Percentiles rank a stretch among this genome's conserved stretches.
Conservation (phyloP, 495 filamentous ascomycete species). For the Neurospora pannonica region DNA sequence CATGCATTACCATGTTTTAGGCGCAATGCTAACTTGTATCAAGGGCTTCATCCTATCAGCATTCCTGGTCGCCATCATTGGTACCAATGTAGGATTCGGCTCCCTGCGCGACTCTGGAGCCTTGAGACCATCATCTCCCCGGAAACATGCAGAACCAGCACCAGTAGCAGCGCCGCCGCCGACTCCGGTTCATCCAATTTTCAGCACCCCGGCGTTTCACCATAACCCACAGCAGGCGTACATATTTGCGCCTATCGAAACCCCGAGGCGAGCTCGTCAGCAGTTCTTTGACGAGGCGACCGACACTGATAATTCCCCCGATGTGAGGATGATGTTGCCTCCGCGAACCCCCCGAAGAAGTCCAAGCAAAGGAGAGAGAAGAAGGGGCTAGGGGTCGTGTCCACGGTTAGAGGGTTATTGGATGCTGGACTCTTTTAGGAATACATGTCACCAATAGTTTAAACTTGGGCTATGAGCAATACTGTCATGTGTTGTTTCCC, state of each 20-base stretch:
- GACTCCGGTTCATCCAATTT: constrained; percentile 19
- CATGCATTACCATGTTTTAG: not conserved
- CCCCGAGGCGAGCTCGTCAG: constrained; percentile 29
- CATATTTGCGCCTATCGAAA: constrained; percentile 35
- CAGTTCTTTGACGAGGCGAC: constrained; percentile 27
- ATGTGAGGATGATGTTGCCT: constrained; percentile 24
- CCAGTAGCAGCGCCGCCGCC: constrained; percentile 8
- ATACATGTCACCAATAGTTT: not conserved
- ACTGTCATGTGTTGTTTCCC: not conserved
- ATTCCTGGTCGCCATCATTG: constrained; percentile 45
- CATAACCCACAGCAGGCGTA: constrained; percentile 29
- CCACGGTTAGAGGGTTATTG: constrained; percentile 29
- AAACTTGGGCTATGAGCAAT: not conserved
- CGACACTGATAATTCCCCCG: constrained; percentile 32
- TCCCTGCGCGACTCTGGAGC: constrained; percentile 17
- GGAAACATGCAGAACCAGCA: constrained; percentile 5
- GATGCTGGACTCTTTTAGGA: not conserved
- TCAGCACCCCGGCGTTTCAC: constrained; percentile 14
- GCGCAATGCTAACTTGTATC: constrained; percentile 11
- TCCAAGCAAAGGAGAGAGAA: constrained; percentile 35
- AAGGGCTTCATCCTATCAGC: constrained; percentile 45
- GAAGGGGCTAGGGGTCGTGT: constrained; percentile 24
- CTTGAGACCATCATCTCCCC: not conserved
- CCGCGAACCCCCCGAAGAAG: constrained; percentile 35
- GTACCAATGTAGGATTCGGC: constrained; percentile 48